A percentile compares a stretch with the other conserved stretches of the same genome.
phyloP scores from a whole-genome alignment of 768 basidiomycete genomes.

The Kwoniella dejecticola region DNA sequence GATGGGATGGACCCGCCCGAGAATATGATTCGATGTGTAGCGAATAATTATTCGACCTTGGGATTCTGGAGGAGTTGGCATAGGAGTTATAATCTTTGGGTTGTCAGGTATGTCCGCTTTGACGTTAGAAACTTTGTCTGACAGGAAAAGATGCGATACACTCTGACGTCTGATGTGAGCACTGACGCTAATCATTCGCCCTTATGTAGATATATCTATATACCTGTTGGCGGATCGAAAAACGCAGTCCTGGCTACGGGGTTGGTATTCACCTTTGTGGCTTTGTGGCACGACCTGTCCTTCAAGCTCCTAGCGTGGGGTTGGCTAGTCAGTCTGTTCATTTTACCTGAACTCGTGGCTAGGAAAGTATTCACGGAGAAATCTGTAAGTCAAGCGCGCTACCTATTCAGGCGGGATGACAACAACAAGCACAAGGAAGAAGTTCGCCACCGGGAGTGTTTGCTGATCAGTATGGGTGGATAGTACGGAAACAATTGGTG shows the following conservation, averaged over 20 bases:
- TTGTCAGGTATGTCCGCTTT: slow-evolving; percentile 66
- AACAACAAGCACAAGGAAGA: no score
- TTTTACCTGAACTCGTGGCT: slow-evolving; percentile 78
- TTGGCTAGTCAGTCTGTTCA: slow-evolving; percentile 89
- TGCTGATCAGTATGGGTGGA: no score
- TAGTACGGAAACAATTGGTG: slow-evolving; percentile 71
- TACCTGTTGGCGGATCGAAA: slow-evolving; percentile 79
- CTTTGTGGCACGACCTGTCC: slow-evolving; percentile 94
- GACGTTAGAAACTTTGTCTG: not conserved
- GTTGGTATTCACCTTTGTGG: slow-evolving; percentile 92
- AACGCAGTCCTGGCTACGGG: slow-evolving; percentile 66
- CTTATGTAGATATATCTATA: slow-evolving; percentile 77
- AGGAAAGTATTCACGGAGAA: slow-evolving; percentile 64
- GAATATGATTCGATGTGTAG: slow-evolving; percentile 99
- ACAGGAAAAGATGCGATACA: not conserved
- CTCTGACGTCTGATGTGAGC: no score
- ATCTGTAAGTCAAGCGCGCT: slow-evolving; percentile 68
- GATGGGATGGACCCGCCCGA: slow-evolving; percentile 93
- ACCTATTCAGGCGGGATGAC: no score
- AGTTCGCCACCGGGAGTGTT: no score
- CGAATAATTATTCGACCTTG: slow-evolving; percentile 88
- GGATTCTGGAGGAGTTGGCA: slow-evolving; percentile 99
- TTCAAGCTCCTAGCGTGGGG: slow-evolving; percentile 90
- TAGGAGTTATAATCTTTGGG: slow-evolving; percentile 92
- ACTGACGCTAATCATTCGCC: not conserved